These are phyloP conservation scores for Keithomyces neogunnii DNA, from an alignment of 2,329 filamentous ascomycete genomes.

Conservation along the genomic window DNA sequence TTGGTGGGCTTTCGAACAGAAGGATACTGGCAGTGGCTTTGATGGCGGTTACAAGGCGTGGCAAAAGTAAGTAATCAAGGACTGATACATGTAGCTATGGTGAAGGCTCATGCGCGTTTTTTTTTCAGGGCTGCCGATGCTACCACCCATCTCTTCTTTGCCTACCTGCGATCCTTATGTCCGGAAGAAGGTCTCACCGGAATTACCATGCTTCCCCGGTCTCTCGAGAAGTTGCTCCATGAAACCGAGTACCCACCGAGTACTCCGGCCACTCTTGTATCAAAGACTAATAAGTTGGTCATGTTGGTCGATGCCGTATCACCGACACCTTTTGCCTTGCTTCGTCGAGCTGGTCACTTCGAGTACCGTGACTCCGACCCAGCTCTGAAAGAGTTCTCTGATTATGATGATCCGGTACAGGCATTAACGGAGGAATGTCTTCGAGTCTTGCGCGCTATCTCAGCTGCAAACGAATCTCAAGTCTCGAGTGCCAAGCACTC, in stretches of 20 bases:
- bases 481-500: slow-evolving; percentile 62
- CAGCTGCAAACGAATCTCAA: slow-evolving; percentile 78
- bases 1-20: slow-evolving; percentile 97
- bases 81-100: too few relatives aligned
- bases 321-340: slow-evolving; percentile 82
- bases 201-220: slow-evolving; percentile 81
- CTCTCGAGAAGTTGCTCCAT: slow-evolving; percentile 80
- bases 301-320: slow-evolving; percentile 97
- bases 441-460: slow-evolving; percentile 81
- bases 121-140: slow-evolving; percentile 74
- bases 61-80: slow-evolving; percentile 51
- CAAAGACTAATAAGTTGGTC: slow-evolving; percentile 77
- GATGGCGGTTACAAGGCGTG: slow-evolving; percentile 90
- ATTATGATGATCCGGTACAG: slow-evolving; percentile 80
- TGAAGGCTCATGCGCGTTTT: too few relatives aligned
- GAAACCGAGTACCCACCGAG: slow-evolving; percentile 93
- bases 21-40: slow-evolving; percentile 80
- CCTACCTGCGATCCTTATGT: slow-evolving; percentile 82
- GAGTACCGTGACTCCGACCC: slow-evolving; percentile 85
- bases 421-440: slow-evolving; percentile 91
- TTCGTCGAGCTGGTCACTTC: slow-evolving; percentile 88
- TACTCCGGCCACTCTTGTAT: slow-evolving; percentile 65
- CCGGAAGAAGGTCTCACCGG: slow-evolving; percentile 71
- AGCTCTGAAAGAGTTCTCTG: slow-evolving; percentile 76
- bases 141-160: slow-evolving; percentile 95